A percentile compares a stretch with the other conserved stretches of the same genome.
phyloP scores from a whole-genome alignment of 2,329 filamentous ascomycete species.

The Fusarium subtropicale region DNA sequence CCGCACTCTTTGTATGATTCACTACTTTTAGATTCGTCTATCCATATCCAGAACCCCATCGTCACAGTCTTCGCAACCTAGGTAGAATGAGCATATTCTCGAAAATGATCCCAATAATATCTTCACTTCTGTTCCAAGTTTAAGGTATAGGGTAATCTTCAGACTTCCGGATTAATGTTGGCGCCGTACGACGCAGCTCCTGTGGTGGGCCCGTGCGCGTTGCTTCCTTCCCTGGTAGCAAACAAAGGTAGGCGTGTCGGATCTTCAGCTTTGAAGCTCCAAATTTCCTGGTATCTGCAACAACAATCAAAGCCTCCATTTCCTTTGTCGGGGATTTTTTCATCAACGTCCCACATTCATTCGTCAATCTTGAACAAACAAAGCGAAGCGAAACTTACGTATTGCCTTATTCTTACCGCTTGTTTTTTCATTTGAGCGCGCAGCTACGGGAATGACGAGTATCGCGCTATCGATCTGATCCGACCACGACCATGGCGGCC shows the following conservation, averaged over 20 bases:
- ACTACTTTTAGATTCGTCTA: neutral
- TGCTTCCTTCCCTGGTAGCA: slow-evolving; percentile 38
- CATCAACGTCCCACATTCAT: slow-evolving; percentile 30
- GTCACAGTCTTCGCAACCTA: neutral
- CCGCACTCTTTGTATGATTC: neutral
- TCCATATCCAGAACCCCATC: neutral
- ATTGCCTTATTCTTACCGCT: neutral
- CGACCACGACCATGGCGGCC: slow-evolving; percentile 56
- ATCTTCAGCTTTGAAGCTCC: slow-evolving; percentile 45
- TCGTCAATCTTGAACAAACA: slow-evolving; percentile 10
- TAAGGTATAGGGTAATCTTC: slow-evolving; percentile 15
- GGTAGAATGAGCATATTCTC: neutral
- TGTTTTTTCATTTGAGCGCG: slow-evolving; percentile 19
- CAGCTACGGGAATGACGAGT: slow-evolving; percentile 46
- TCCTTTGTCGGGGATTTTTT: slow-evolving; percentile 38
- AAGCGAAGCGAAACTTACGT: slow-evolving; percentile 9
- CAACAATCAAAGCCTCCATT: slow-evolving; percentile 38
- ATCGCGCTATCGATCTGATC: slow-evolving; percentile 40
- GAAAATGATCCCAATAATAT: neutral
- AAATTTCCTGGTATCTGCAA: slow-evolving; percentile 44
- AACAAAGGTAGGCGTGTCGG: slow-evolving; percentile 39
- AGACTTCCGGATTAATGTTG: slow-evolving; percentile 33
- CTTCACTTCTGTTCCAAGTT: neutral
- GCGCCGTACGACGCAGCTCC: slow-evolving; percentile 19
- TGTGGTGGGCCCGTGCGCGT: slow-evolving; percentile 37